Evolutionary conservation across 2,329 filamentous ascomycete genomes (phyloP), one percentile per base, ranked within the genome.

Genomic region (Penicillium janthinellum): DNA sequence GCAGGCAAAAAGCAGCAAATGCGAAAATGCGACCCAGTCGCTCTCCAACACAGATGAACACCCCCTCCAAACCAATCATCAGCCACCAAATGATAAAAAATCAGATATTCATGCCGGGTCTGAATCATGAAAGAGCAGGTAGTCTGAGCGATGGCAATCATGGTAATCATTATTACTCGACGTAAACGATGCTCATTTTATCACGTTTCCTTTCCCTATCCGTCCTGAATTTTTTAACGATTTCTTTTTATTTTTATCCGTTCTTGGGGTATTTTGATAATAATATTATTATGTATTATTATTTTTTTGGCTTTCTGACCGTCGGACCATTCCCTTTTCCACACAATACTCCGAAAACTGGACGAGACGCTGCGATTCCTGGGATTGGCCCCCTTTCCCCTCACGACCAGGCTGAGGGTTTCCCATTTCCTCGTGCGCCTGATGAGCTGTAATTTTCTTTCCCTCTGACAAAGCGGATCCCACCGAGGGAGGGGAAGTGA

Each of bases 311-410:
- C 39, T 54, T 44, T 50, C 31, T 48, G 14, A 15, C 55, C 28
- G 37, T 66, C 63, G 66, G 66, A 55, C 66, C 57, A 61, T 67
- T 66, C 57, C 62, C 66, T 60, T 58, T 67, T 64, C 50, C 45
- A 58, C 55, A 54, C 61, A 59, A 60, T 54, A 49, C 66, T 68
- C 66, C 66, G 66, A 63, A 53, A 39, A 28, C 49, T 52, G 49
- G 49, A 49, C 15, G 31, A 34, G n/a, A 53, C 35, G 38, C 31
- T 42, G 39, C 34, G 31, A 38, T 25, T 39, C 38, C 61, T 61
- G 54, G 54, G 63, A 34, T 67, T 68, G 65, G 63, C 65, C 65
- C 66, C 66, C 64, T 60, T 63, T 66, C 51, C 64, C 66, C 66
- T 57, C 58, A 57, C 54, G 28, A 49, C 64, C 57, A 22, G 65